phyloP scores from a whole-genome alignment of 768 basidiomycete genomes.

The Kwoniella sp. region DNA sequence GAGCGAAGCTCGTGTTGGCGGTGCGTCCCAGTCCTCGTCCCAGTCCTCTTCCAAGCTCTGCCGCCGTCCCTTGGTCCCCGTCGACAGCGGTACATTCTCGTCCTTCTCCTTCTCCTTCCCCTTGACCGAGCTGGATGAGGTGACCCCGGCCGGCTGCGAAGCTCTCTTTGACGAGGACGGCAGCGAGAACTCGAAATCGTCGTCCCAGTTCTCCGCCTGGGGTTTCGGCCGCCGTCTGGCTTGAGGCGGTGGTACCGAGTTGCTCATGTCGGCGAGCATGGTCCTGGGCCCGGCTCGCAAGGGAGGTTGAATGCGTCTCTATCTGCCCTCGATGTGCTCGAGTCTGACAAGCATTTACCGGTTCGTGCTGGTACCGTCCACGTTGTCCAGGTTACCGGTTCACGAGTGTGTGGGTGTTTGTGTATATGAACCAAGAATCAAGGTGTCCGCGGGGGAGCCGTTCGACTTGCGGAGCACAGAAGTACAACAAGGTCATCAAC shows the following conservation, averaged over 20 bases:
- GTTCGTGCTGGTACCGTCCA: no score
- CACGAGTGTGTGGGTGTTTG: no score
- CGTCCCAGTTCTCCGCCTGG: conserved; percentile 43
- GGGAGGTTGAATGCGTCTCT: no score
- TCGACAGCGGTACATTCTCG: background rate
- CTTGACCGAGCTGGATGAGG: background rate
- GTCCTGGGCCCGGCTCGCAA: no score
- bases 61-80: background rate
- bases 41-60: conserved; percentile 7
- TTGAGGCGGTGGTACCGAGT: conserved; percentile 2
- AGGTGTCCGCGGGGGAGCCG: no score
- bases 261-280: conserved; percentile 21
- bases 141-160: no score
- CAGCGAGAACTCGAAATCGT: conserved; percentile 39
- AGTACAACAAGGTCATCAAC: no score
- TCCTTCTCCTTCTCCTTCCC: background rate
- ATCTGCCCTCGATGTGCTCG: no score
- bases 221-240: conserved; percentile 16
- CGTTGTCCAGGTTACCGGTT: no score
- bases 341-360: no score
- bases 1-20: conserved; percentile 2
- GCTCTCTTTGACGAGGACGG: conserved; percentile 9
- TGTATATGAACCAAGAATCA: no score
- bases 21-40: conserved; percentile 26
- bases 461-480: no score